Evolutionary conservation across 371 early-diverging fungal genomes (phyloP).

Genomic region (Syncephalastrum monosporum): DNA sequence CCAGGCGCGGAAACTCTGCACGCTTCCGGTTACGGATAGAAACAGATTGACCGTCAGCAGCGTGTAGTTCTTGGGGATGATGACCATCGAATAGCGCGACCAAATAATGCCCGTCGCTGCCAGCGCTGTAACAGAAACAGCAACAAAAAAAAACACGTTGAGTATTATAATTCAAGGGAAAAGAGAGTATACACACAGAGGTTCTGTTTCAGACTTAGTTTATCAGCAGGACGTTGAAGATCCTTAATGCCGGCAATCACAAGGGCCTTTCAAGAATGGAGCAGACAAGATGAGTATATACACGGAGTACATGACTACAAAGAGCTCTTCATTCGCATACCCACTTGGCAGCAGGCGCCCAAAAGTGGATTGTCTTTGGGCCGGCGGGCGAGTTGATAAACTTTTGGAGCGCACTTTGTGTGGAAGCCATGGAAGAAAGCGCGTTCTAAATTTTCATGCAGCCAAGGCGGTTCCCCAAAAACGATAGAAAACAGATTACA

Average conservation of each 20-base stretch:
- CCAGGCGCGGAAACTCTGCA: no score
- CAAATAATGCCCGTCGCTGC: conserved; percentile 89
- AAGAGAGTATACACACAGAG: conserved; percentile 36
- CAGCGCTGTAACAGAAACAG: conserved; percentile 50
- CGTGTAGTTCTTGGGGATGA: conserved; percentile 81
- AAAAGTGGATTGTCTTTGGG: conserved; percentile 44
- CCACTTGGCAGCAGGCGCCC: conserved; percentile 47
- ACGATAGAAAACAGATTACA: no score
- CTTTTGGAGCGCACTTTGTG: conserved; percentile 21
- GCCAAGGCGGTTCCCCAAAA: no score
- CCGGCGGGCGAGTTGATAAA: conserved; percentile 81
- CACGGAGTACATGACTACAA: background rate
- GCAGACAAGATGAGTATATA: background rate
- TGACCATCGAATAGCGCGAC: conserved; percentile 84
- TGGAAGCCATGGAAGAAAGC: no score
- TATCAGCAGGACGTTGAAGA: conserved; percentile 81
- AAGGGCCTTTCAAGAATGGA: conserved; percentile 4
- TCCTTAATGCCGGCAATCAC: conserved; percentile 81
- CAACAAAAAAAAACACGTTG: background rate
- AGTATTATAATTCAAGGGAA: background rate
- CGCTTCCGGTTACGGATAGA: conserved; percentile 73
- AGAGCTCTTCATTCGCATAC: conserved; percentile 12
- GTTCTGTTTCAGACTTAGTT: conserved; percentile 70
- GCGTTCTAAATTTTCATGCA: no score
- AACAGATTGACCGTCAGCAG: conserved; percentile 84